phyloP scores from a whole-genome alignment of 2,329 filamentous ascomycete genomes.

The Cladosporium sp. region DNA sequence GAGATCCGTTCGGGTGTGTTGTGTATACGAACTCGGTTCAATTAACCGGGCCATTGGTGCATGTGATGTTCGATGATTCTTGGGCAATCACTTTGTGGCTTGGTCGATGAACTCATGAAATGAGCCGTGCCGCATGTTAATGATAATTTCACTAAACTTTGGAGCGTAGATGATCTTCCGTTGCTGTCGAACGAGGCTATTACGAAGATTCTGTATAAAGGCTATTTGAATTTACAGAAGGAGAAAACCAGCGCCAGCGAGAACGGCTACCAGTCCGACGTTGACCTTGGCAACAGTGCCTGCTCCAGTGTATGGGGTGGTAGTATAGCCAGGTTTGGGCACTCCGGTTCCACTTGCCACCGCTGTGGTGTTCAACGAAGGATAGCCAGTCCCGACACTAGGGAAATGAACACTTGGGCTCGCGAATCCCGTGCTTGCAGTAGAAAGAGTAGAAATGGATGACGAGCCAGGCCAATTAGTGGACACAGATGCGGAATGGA shows the following conservation, averaged over 20 bases:
- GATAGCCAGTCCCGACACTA: neutral
- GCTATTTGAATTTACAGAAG: neutral
- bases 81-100: constrained; percentile 1
- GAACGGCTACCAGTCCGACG: constrained; percentile 2
- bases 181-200: too few relatives aligned
- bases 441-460: neutral
- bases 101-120: neutral
- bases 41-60: constrained; percentile 4
- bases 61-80: too few relatives aligned
- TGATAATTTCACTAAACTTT: too few relatives aligned
- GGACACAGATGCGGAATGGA: neutral
- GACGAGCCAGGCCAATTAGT: neutral
- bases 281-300: neutral
- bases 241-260: neutral
- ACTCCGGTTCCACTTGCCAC: neutral
- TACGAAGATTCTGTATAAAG: too few relatives aligned
- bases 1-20: too few relatives aligned
- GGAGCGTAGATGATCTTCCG: too few relatives aligned
- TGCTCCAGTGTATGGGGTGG: constrained; percentile 11
- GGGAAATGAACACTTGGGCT: neutral
- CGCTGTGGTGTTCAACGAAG: neutral
- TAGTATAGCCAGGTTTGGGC: neutral
- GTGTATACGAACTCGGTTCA: neutral
- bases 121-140: too few relatives aligned
- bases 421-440: neutral